Base-by-base conservation (phyloP, 768 basidiomycete species). In the Hirschioporus abietinus region DNA sequence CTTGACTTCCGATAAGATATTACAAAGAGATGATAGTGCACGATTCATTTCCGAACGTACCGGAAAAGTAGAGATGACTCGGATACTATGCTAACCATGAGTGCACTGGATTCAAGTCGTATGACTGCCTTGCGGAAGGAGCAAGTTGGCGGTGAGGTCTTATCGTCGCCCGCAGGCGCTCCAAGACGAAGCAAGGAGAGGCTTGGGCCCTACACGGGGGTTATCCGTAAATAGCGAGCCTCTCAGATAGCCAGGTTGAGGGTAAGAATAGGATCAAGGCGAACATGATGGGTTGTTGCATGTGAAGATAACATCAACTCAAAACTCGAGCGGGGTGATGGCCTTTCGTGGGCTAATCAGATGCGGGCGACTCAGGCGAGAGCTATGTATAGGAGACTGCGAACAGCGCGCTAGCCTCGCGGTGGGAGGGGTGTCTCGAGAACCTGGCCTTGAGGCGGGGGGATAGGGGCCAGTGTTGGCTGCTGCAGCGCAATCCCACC, bases 51-150 rank as follows among this genome's bases (percentile, higher is more conserved):
- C 42, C 42, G 42, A 52, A 5, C 1, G 42, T 20, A 52, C 42
- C 42, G 42, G 42, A 52, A 52, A 20, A 52, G 42, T 20, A 52
- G 42, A 52, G 4, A 52, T 52, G 42, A 52, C 6, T 20, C 42
- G 42, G 20, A 15, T 12, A 15, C 42, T 52, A 10, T 52, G 42
- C 42, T 52, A 15, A 52, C 42, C 42, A 52, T 15, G 42, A 52
- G 42, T 52, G 20, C 42, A 52, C 42, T 52, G 42, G 42, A 15
- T 52, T 52, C 30, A 30, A 20, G 42, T 52, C 42, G 6, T 52
- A 52, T 52, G 42, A 52, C 42, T 52, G 42, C 42, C 42, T 52
- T 52, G 42, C 42, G 42, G 42, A 52, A 52, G 42, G 42, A 52
- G 42, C 42, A 52, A 52, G 42, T 52, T 20, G 42, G 20, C 42